Evolutionary conservation across 768 basidiomycete genomes (phyloP).

Genomic region (Mrakia frigida): DNA sequence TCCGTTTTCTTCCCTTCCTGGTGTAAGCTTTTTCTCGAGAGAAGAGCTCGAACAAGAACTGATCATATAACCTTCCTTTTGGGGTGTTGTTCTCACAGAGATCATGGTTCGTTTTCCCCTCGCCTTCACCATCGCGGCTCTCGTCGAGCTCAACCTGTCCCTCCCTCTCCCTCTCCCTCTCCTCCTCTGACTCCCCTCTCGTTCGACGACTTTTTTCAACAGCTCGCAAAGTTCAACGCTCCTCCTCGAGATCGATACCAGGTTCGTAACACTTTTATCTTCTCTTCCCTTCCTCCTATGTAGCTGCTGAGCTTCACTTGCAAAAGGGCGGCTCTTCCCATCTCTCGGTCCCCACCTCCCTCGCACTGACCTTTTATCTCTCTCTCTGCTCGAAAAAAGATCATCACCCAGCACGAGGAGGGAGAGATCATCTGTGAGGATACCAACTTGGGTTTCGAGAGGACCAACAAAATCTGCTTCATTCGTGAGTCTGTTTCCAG

Average conservation of each 20-base stretch:
- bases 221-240: conserved; percentile 30
- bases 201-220: neutral
- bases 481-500: conserved; percentile 1
- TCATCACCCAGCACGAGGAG: conserved; percentile 31
- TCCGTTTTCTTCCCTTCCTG: neutral
- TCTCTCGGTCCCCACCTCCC: neutral
- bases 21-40: neutral
- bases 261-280: conserved; percentile 7
- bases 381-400: neutral
- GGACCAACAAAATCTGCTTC: conserved; percentile 26
- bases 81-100: neutral
- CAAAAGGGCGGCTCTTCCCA: neutral
- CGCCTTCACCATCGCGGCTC: neutral
- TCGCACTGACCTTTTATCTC: neutral
- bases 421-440: conserved; percentile 29
- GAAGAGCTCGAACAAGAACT: too few relatives aligned
- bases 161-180: neutral
- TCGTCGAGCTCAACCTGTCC: neutral
- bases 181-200: neutral
- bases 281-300: neutral
- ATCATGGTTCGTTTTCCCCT: neutral
- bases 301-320: neutral
- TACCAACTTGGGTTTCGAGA: conserved; percentile 22
- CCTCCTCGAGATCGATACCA: conserved; percentile 23
- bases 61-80: too few relatives aligned